Conservation (phyloP, 495 filamentous ascomycete genomes). For the Hyphodiscus hymeniophilus region DNA sequence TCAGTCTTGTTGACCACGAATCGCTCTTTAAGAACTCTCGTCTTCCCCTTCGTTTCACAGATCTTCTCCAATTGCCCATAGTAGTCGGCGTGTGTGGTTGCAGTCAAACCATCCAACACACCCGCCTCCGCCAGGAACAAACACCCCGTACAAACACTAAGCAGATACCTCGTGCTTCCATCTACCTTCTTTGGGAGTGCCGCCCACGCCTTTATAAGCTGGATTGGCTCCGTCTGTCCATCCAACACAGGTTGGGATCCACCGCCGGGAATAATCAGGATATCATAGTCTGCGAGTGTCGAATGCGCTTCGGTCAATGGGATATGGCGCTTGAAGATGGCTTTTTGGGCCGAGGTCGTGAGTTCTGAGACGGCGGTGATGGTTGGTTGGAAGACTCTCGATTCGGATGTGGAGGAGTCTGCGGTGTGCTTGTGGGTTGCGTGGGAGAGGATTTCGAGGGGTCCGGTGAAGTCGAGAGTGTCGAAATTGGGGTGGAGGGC, state of each 20-base stretch:
- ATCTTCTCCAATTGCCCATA: slow-evolving; percentile 51
- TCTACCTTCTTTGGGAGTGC: slow-evolving; percentile 54
- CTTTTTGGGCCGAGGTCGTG: slow-evolving; percentile 60
- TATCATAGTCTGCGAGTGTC: slow-evolving; percentile 55
- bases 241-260: slow-evolving; percentile 40
- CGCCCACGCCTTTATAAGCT: slow-evolving; percentile 53
- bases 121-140: slow-evolving; percentile 64
- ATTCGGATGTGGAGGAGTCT: slow-evolving; percentile 23
- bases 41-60: slow-evolving; percentile 39
- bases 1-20: slow-evolving; percentile 70
- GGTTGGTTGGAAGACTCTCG: slow-evolving; percentile 54
- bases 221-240: slow-evolving; percentile 48
- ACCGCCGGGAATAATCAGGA: slow-evolving; percentile 62
- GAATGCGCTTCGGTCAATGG: slow-evolving; percentile 54
- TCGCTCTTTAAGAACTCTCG: slow-evolving; percentile 61
- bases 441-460: slow-evolving; percentile 51
- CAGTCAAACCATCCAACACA: slow-evolving; percentile 60
- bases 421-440: slow-evolving; percentile 23
- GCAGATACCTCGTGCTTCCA: slow-evolving; percentile 54
- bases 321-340: slow-evolving; percentile 63
- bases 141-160: slow-evolving; percentile 68
- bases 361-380: slow-evolving; percentile 47
- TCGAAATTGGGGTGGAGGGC: slow-evolving; percentile 32
- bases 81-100: slow-evolving; percentile 56
- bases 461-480: slow-evolving; percentile 58